Percentiles rank a stretch among this genome's conserved stretches.
These are phyloP conservation scores for Fusarium tricinctum DNA, from an alignment of 2,329 filamentous ascomycete genomes.

Conservation along the genomic window DNA sequence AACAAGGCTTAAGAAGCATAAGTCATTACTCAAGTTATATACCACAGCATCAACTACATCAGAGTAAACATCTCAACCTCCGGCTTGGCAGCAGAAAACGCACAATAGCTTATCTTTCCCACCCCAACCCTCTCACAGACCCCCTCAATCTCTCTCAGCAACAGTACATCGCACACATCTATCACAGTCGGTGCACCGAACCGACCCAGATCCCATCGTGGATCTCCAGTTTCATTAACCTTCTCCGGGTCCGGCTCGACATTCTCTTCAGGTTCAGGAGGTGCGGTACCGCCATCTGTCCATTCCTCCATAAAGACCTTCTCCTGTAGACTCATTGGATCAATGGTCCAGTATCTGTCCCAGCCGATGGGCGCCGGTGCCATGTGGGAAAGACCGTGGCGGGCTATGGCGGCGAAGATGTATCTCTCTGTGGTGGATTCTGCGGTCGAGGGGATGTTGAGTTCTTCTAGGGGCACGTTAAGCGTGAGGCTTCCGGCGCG, in stretches of 20 bases:
- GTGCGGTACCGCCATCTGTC: neutral
- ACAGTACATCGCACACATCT: constrained; percentile 24
- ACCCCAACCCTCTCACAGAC: constrained; percentile 20
- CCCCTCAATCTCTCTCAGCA: neutral
- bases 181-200: constrained; percentile 4
- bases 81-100: constrained; percentile 12
- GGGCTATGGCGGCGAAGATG: constrained; percentile 15
- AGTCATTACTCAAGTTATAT: no score
- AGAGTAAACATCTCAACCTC: constrained; percentile 7
- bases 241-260: neutral
- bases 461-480: constrained; percentile 2
- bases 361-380: constrained; percentile 10
- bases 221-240: constrained; percentile 24
- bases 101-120: constrained; percentile 12
- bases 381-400: constrained; percentile 11
- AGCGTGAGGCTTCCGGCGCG: constrained; percentile 13
- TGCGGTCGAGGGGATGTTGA: neutral
- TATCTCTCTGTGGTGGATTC: neutral
- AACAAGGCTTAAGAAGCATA: neutral
- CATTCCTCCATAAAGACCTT: constrained; percentile 14
- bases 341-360: constrained; percentile 21
- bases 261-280: neutral
- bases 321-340: constrained; percentile 15
- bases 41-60: neutral
- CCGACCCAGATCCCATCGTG: constrained; percentile 17